These are phyloP conservation scores for Camelina laxa DNA, from an alignment of 345 rosid genomes.

Conservation along the genomic window DNA sequence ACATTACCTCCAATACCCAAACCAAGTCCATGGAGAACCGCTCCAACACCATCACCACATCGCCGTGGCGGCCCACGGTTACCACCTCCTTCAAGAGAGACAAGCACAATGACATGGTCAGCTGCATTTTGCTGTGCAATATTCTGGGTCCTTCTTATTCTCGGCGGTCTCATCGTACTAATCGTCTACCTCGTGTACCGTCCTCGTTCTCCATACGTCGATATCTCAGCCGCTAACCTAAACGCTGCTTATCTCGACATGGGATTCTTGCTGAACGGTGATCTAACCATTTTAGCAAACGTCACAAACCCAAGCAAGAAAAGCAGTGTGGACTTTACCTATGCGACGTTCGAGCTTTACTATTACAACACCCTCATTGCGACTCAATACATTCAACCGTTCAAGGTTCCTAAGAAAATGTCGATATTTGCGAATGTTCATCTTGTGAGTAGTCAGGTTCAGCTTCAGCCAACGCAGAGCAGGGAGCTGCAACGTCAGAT, in stretches of 20 bases:
- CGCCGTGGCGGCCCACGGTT: conserved; percentile 16
- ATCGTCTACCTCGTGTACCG: conserved; percentile 77
- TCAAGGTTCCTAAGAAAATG: conserved; percentile 52
- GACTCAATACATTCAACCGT: conserved; percentile 69
- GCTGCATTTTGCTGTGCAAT: conserved; percentile 69
- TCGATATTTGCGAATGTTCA: conserved; percentile 54
- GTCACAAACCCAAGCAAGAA: conserved; percentile 86
- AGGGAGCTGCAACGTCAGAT: conserved; percentile 61
- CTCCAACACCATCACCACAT: conserved; percentile 45
- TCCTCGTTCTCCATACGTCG: conserved; percentile 72
- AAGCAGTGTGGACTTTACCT: conserved; percentile 66
- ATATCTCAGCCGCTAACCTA: conserved; percentile 65
- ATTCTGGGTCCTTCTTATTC: conserved; percentile 65
- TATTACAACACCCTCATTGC: conserved; percentile 67
- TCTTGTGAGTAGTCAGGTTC: conserved; percentile 81
- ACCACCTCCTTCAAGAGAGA: conserved; percentile 41
- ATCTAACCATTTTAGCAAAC: conserved; percentile 71
- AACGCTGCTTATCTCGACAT: conserved; percentile 90
- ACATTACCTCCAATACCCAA: conserved; percentile 43
- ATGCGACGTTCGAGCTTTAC: conserved; percentile 59
- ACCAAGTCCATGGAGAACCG: conserved; percentile 40
- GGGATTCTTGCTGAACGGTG: conserved; percentile 73
- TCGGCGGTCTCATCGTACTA: conserved; percentile 75
- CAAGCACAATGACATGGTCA: conserved; percentile 61
- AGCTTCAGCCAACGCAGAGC: conserved; percentile 54